Evolutionary conservation across 148 eudicot species (phyloP).

Genomic region (Pouteria glomerata): DNA sequence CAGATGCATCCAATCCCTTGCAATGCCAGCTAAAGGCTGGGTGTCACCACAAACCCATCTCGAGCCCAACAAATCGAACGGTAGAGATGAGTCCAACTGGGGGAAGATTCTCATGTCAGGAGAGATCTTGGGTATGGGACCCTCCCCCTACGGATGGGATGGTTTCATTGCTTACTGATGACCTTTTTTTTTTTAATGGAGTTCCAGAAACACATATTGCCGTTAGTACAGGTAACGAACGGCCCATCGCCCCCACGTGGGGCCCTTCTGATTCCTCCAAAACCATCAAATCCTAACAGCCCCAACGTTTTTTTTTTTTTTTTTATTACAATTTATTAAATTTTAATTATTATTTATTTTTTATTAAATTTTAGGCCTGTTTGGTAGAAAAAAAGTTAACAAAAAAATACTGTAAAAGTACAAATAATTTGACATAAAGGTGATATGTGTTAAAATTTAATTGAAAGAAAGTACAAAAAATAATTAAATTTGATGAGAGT

Average conservation of each 20-base stretch:
- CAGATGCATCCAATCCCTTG: too few species aligned
- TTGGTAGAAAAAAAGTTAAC: too few species aligned
- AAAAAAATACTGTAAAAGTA: too few species aligned
- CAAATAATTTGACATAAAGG: too few species aligned
- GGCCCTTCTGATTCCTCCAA: conserved; percentile 5
- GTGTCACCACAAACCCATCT: too few species aligned
- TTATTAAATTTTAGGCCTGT: too few species aligned
- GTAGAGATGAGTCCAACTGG: conserved; percentile 36
- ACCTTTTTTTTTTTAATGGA: too few species aligned
- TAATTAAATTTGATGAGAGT: too few species aligned
- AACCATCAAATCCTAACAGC: conserved; percentile 13
- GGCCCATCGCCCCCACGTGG: neutral
- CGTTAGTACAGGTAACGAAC: conserved; percentile 8
- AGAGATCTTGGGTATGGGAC: conserved; percentile 48
- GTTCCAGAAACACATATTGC: conserved; percentile 6
- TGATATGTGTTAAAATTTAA: too few species aligned
- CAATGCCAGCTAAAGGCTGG: too few species aligned
- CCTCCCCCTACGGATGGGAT: conserved; percentile 27
- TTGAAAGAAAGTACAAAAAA: too few species aligned
- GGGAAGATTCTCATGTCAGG: conserved; percentile 61
- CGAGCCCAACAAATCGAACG: conserved; percentile 23
- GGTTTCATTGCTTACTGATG: too few species aligned
- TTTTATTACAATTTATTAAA: neutral
- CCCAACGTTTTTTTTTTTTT: neutral
- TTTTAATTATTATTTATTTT: neutral